Evolutionary conservation across 345 rosid species (phyloP), one percentile per base, ranked within the genome.

Genomic region (Crucihimalaya himalaica): DNA sequence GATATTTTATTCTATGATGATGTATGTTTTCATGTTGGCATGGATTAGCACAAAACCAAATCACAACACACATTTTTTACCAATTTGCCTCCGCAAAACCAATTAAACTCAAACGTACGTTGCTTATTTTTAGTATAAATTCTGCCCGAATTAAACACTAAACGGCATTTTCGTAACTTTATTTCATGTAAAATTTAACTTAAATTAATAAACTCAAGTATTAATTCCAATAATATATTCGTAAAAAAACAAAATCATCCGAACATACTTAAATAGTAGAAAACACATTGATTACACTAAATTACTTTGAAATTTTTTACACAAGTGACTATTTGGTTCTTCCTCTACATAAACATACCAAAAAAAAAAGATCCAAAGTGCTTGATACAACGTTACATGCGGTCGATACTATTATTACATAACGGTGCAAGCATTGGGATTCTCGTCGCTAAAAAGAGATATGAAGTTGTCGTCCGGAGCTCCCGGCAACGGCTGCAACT

Each of bases 371-470:
- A 67, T 28, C 29, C 62, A 39, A 16, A 40, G 18, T 45, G 21
- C 3, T 6, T 18, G 4, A 48, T 16, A 48, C 50, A 59, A 70
- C 50, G 40, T 47, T 47, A 59, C 50, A 0, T 59, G 67, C 34
- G 47, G 66, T 70, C 14, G 11, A 70, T 58, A 32, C 23, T 14
- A 20, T 20, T 23, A 40, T 63, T 84, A 84, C 87, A 84, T 82
- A 54, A 84, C 19, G 51, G 82, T 75, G 72, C 87, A 84, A 47
- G 85, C 84, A 59, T 84, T 78, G 10, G 83, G 82, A 34, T 84
- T 84, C 34, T 84, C 87, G 43, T 84, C 87, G 34, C 87, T 84
- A 54, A 82, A 82, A 16, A 82, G 53, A 20, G 81, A 31, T 14
- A 76, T 62, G 55, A 74, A 15, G 68, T 34, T 57, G 65, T 84